Evolutionary conservation across 2,329 filamentous ascomycete species (phyloP), one percentile per base, ranked within the genome.

Genomic region (Diaporthe eres): DNA sequence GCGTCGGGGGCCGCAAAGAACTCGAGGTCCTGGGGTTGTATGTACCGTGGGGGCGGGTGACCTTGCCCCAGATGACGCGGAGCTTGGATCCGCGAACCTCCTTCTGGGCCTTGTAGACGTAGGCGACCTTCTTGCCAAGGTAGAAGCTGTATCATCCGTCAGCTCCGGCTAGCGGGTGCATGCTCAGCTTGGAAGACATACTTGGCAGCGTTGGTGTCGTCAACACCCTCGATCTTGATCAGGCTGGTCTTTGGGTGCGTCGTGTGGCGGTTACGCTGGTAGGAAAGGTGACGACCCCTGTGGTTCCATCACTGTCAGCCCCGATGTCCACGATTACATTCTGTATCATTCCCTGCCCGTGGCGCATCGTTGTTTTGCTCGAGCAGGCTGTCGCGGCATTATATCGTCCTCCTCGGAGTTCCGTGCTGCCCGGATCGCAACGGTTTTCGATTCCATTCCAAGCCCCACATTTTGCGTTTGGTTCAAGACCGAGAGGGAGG

Each of bases 181-280:
- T 19, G 34, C 67, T 37, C 5, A 77, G 31, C 28, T 73, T 81
- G 80, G 51, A 25, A 55, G 78, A 90, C 92, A 81, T 93, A 96
- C 92, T 93, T 94, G 88, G 97, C 96, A 86, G 93, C 95, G 84
- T 94, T 90, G 84, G 94, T 92, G 91, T 94, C 92, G 84, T 98
- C 95, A 84, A 98, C 97, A 87, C 96, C 96, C 92, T 99, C 96
- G 85, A 99, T 98, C 93, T 98, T 97, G 90, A 99, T 94, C 89
- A 98, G 91, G 86, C 94, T 94, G 83, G 94, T 97, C 89, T 93
- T 93, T 83, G 96, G 94, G 91, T 94, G 95, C 86, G 93, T 95
- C 89, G 91, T 94, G 89, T 95, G 94, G 91, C 97, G 96, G 87
- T 94, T 94, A 88, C 96, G 94, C 92, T 98, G 94, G 92, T 98